A percentile compares a stretch with the other conserved stretches of the same genome.
phyloP scores from a whole-genome alignment of 306 rosid genomes.

The Carpinus viminea region DNA sequence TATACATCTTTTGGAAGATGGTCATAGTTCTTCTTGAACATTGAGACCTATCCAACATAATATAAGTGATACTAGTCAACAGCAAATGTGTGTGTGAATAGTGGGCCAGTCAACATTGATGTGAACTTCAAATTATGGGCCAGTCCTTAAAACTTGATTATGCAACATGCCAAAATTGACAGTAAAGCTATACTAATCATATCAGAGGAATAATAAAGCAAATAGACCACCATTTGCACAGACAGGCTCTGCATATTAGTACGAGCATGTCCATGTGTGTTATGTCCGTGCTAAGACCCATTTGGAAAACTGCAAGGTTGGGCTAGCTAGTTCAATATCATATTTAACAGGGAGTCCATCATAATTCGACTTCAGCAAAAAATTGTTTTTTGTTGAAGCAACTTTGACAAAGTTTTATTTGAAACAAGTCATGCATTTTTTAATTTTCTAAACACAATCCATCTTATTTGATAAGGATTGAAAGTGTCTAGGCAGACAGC shows the following conservation, averaged over 20 bases:
- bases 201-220: background rate
- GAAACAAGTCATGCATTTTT: background rate
- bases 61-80: constrained; percentile 13
- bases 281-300: background rate
- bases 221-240: background rate
- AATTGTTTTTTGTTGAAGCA: background rate
- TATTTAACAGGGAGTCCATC: background rate
- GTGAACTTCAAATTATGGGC: background rate
- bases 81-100: constrained; percentile 1
- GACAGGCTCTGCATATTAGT: background rate
- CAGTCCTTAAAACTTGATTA: background rate
- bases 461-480: background rate
- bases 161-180: background rate
- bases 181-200: background rate
- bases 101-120: background rate
- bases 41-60: constrained; percentile 67
- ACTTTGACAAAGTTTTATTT: background rate
- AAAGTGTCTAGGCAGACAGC: background rate
- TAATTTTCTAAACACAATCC: constrained; percentile 1
- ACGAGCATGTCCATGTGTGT: too few species aligned
- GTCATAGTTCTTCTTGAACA: constrained; percentile 97
- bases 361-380: background rate
- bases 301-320: background rate
- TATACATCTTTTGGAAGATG: constrained; percentile 94
- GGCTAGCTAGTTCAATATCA: background rate